A percentile compares a stretch with the other conserved stretches of the same genome.
Evolutionary conservation across 2,329 filamentous ascomycete genomes (phyloP).

Genomic region (Aspergillus niger): DNA sequence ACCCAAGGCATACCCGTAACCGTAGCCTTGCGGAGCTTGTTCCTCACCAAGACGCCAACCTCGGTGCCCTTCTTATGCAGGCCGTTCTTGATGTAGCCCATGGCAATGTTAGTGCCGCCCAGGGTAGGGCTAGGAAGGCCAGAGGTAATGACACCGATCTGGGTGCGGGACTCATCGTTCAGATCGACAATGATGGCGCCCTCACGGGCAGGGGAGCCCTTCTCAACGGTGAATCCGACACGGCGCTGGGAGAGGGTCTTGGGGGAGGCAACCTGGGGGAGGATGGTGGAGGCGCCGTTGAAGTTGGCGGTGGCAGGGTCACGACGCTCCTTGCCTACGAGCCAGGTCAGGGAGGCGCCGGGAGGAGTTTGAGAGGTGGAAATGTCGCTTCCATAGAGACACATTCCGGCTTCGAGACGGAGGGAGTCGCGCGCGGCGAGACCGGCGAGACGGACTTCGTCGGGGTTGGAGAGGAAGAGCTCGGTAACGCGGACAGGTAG

Average conservation of each 20-base stretch:
- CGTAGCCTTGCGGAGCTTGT: slow-evolving; percentile 71
- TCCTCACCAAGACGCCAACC: slow-evolving; percentile 74
- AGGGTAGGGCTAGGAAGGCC: slow-evolving; percentile 86
- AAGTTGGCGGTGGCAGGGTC: slow-evolving; percentile 65
- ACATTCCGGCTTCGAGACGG: slow-evolving; percentile 95
- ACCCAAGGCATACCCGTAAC: slow-evolving; percentile 91
- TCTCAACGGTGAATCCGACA: slow-evolving; percentile 76
- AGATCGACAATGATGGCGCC: slow-evolving; percentile 73
- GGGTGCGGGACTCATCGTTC: slow-evolving; percentile 58
- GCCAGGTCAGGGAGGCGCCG: slow-evolving; percentile 70
- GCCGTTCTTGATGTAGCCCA: slow-evolving; percentile 85
- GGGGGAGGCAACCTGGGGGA: slow-evolving; percentile 65
- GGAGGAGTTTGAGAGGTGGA: slow-evolving; percentile 75
- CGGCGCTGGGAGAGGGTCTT: slow-evolving; percentile 71
- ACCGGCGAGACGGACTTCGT: slow-evolving; percentile 77
- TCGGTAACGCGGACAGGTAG: slow-evolving; percentile 60
- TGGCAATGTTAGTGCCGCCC: slow-evolving; percentile 82
- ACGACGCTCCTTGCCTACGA: slow-evolving; percentile 78
- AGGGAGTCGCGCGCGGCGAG: slow-evolving; percentile 90
- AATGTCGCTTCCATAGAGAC: slow-evolving; percentile 98
- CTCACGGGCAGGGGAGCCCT: slow-evolving; percentile 83
- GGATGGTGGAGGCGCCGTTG: slow-evolving; percentile 77
- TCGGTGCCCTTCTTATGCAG: slow-evolving; percentile 83
- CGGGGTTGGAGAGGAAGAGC: slow-evolving; percentile 65
- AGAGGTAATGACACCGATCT: slow-evolving; percentile 80